Evolutionary conservation across 495 filamentous ascomycete species (phyloP).

Genomic region (Podospora didyma): DNA sequence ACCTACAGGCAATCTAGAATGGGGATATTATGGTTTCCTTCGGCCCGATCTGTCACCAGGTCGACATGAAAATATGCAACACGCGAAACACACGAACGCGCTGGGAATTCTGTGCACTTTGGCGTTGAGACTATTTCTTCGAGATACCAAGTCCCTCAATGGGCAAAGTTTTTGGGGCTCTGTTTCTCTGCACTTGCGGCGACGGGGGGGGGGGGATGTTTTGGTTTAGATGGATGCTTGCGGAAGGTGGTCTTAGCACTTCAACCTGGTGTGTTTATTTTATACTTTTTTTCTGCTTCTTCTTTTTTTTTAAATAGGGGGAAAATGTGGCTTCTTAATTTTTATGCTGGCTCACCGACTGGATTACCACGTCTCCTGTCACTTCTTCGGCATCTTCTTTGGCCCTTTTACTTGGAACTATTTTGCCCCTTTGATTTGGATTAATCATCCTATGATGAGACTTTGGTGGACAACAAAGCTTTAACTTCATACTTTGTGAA

Average conservation of each 20-base stretch:
- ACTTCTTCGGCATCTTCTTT: no score
- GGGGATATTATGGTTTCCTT: neutral
- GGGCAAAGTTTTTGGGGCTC: constrained; percentile 9
- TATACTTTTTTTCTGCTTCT: no score
- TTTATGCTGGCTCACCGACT: no score
- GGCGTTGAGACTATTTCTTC: constrained; percentile 15
- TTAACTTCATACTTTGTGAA: neutral
- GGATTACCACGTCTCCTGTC: no score
- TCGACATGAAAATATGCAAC: neutral
- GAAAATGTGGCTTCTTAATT: no score
- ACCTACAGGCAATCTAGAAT: constrained; percentile 1
- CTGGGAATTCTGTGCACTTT: constrained; percentile 2
- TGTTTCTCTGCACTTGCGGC: neutral
- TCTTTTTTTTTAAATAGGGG: no score
- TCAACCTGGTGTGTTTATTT: no score
- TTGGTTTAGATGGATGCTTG: neutral
- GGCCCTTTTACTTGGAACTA: no score
- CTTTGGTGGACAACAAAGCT: neutral
- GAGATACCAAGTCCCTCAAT: constrained; percentile 26
- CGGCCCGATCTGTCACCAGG: neutral
- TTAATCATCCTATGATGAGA: no score
- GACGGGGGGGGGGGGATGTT: neutral
- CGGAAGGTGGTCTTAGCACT: no score
- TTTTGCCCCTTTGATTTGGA: no score
- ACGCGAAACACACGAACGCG: neutral